Conservation (phyloP, 441 rosid species). For the Raphanus hybrid region DNA sequence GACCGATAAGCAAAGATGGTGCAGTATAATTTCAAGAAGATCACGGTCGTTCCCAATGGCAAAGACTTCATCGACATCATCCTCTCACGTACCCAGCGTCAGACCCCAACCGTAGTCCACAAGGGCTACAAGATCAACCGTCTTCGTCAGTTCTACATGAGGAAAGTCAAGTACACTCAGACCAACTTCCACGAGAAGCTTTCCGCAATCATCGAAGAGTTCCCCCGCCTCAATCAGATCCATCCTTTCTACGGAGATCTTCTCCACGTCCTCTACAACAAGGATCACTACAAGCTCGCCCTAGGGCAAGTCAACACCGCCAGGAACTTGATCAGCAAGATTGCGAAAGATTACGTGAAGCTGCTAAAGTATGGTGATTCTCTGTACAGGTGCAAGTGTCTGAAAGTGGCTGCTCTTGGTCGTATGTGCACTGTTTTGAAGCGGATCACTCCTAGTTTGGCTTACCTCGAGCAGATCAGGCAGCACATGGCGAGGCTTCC, state of each 20-base stretch:
- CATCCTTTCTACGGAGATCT: not conserved
- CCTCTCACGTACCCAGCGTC: not conserved
- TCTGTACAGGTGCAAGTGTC: not conserved
- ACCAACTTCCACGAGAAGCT: conserved; percentile 4
- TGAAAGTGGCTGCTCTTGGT: conserved; percentile 8
- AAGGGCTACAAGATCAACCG: conserved; percentile 6
- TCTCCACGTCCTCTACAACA: not conserved
- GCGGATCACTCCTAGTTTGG: not conserved
- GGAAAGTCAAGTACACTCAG: not conserved
- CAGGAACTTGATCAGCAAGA: not conserved
- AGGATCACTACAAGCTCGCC: conserved; percentile 7
- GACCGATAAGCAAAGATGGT: not conserved
- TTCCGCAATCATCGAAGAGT: not conserved
- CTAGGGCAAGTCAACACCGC: not conserved
- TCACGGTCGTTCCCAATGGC: not conserved
- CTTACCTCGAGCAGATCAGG: not conserved
- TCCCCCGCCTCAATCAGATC: not conserved
- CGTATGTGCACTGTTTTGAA: not conserved
- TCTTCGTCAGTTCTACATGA: not conserved
- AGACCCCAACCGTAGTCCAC: conserved; percentile 5
- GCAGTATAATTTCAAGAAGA: not conserved
- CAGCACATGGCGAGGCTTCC: conserved; percentile 11
- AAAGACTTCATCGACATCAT: not conserved
- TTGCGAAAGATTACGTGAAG: not conserved
- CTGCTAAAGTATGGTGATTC: not conserved